Evolutionary conservation across 768 basidiomycete genomes (phyloP), one percentile per base, ranked within the genome.

Genomic region (Heimioporus sp.): DNA sequence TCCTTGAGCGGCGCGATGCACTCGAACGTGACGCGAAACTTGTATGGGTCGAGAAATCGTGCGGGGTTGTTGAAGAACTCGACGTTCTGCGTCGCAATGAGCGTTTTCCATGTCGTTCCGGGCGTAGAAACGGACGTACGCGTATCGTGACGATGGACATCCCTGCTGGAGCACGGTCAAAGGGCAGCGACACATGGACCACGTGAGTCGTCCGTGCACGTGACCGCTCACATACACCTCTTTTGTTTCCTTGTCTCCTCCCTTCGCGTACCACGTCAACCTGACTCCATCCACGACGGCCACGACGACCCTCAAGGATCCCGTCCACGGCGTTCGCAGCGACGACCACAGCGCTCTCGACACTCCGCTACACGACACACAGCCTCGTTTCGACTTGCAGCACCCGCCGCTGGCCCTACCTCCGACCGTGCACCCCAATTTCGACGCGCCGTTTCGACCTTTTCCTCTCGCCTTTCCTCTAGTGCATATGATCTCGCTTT

Each of bases 21-120:
- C 68, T 98, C 97, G 60, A 99, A 99, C 2, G 93, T 96, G 65
- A 98, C 94, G 57, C 90, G 85, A 70, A 98, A 97, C 59, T 82
- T 80, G 72, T 98, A 98, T 28, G 85, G 77, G 65, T 98, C 94
- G 11, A 86, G 82, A 71, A 98, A 98, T 59, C 84, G 82, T 16
- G 93, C 92, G 8, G 92, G 93, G 72, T 95, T 95, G 75, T 93
- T 94, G 65, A 96, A 77, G 59, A 94, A 93, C 68, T 91, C 87
- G 58, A 90, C 87, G 68, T 91, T 86, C 88, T 90, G 8, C 16
- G n/a, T 17, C 43, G 30, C 3, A 4, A n/a, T 53, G 12, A 57
- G 60, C 4, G 2, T 10, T 10, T 5, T 35, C 12, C 16, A 13
- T 2, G 16, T 35, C 11, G 10, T 13, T 12, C 16, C 15, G 12